A percentile compares a stretch with the other conserved stretches of the same genome.
phyloP scores from a whole-genome alignment of 208 protist genomes.

The Trypanosoma congolense region DNA sequence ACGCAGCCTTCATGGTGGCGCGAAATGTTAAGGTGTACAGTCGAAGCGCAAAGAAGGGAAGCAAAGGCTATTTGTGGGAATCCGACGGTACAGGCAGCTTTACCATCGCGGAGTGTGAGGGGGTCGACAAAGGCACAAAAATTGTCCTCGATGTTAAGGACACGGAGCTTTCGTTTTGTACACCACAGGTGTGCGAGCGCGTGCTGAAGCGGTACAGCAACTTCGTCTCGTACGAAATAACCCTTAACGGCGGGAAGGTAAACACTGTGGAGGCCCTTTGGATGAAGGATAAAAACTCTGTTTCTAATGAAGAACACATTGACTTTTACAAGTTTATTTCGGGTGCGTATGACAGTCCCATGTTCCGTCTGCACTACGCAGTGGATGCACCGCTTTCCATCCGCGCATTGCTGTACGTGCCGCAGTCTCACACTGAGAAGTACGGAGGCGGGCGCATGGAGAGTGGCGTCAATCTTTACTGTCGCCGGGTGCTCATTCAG shows the following conservation, averaged over 20 bases:
- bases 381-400: conserved; percentile 95
- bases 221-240: conserved; percentile 96
- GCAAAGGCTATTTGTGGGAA: conserved; percentile 93
- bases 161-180: conserved; percentile 91
- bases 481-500: conserved; percentile 94
- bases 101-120: conserved; percentile 91
- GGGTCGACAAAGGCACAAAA: conserved; percentile 94
- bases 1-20: conserved; percentile 96
- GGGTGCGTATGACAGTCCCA: conserved; percentile 91
- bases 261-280: conserved; percentile 97
- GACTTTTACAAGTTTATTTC: conserved; percentile 97
- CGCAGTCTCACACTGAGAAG: conserved; percentile 95
- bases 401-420: conserved; percentile 94
- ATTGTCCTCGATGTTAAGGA: conserved; percentile 96
- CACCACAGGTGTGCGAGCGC: conserved; percentile 87
- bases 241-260: conserved; percentile 90
- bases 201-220: conserved; percentile 97
- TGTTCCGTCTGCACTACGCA: conserved; percentile 92
- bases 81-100: conserved; percentile 92
- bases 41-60: conserved; percentile 74
- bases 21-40: conserved; percentile 92
- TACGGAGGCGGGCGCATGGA: conserved; percentile 95
- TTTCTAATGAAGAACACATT: conserved; percentile 94
- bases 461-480: conserved; percentile 93
- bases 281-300: conserved; percentile 90